A percentile compares a stretch with the other conserved stretches of the same genome.
Conservation (phyloP, 2,329 filamentous ascomycete genomes). For the Tothia fuscella region DNA sequence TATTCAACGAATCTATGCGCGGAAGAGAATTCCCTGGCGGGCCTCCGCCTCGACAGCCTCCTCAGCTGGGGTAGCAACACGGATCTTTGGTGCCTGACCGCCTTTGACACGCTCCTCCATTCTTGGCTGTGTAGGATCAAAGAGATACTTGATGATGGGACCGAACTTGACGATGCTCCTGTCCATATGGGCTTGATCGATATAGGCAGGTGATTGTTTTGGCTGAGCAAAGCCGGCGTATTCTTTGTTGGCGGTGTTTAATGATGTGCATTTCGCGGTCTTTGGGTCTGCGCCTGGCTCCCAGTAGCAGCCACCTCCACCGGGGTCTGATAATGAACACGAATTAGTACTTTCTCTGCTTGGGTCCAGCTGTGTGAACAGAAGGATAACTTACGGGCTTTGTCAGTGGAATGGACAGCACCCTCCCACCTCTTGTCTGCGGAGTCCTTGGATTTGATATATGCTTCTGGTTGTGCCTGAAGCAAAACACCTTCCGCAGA, state of each 20-base stretch:
- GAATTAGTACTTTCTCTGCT: no score
- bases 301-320: slow-evolving; percentile 1
- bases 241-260: slow-evolving; percentile 2
- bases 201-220: background rate
- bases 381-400: background rate
- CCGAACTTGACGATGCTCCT: background rate
- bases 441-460: background rate
- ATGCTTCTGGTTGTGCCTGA: background rate
- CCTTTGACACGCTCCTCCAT: slow-evolving; percentile 2
- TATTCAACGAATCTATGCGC: no score
- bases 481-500: background rate
- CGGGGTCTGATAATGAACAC: background rate
- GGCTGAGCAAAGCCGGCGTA: background rate
- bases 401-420: background rate
- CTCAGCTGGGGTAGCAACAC: background rate
- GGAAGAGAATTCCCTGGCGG: no score
- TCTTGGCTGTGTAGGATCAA: background rate
- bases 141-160: background rate
- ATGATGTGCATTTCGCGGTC: background rate
- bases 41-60: no score
- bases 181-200: background rate
- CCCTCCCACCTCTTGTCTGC: background rate
- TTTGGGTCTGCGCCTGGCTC: background rate
- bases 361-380: background rate
- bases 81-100: background rate